Evolutionary conservation across 805 yeast genomes (phyloP).

Genomic region (Komagataella ulmi): DNA sequence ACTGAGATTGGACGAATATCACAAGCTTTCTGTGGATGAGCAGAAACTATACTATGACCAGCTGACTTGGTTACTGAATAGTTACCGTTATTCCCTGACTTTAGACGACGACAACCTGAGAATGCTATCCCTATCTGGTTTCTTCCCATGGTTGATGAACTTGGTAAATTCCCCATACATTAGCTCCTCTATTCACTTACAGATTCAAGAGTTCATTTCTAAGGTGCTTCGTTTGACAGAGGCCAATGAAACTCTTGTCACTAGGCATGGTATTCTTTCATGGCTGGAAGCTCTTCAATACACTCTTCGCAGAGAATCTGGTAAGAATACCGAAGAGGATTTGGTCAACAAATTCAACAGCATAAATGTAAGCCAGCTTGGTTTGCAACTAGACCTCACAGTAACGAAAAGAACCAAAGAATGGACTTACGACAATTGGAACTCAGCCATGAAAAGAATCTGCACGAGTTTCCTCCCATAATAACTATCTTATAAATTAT

Average conservation of each 20-base stretch:
- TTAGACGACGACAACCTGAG: slow-evolving; percentile 37
- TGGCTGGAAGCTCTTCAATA: neutral
- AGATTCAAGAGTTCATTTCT: slow-evolving; percentile 28
- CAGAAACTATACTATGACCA: slow-evolving; percentile 31
- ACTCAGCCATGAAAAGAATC: neutral
- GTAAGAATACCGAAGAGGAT: neutral
- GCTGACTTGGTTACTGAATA: slow-evolving; percentile 50
- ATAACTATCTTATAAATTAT: too few species aligned
- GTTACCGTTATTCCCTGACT: slow-evolving; percentile 2
- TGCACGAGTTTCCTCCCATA: neutral
- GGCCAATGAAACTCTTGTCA: slow-evolving; percentile 23
- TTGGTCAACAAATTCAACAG: neutral
- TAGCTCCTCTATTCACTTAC: slow-evolving; percentile 22
- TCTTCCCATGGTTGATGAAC: slow-evolving; percentile 57
- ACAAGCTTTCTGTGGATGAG: neutral
- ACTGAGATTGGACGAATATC: slow-evolving; percentile 12
- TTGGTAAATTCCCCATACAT: slow-evolving; percentile 38
- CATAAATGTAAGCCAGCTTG: neutral
- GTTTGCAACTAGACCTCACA: neutral
- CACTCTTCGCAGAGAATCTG: neutral
- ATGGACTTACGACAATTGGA: neutral
- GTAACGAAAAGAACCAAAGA: neutral
- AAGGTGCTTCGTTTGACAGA: slow-evolving; percentile 21
- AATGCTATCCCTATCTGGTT: slow-evolving; percentile 35
- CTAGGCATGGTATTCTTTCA: neutral